Base-by-base conservation (phyloP, 495 filamentous ascomycete genomes). In the Entonaema liquescens region DNA sequence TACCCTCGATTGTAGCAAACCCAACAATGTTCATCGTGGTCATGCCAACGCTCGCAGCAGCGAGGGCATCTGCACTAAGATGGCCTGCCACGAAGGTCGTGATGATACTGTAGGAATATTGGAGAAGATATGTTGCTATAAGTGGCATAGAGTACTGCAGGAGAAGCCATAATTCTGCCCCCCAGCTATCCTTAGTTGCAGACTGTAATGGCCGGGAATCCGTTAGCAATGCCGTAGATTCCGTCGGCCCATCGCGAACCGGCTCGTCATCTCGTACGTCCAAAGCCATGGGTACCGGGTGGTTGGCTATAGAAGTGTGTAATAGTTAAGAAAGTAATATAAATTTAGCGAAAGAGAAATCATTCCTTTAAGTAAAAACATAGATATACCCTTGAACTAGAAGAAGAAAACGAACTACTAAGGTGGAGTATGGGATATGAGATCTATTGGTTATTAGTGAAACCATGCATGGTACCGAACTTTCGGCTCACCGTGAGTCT, bases 21-120 rank as follows among this genome's bases (percentile, higher is more conserved):
- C 91, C 91, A 11, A 91, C 89, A 72, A 93, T 93, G 65, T 87
- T 91, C 35, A 77, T 77, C 3, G 76, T 75, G 5, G 77, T 77
- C 68, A 79, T 74, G 33, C 70, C 73, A 28, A 77, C 47, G 62
- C 75, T 79, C 0, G 74, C 89, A 1, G 89, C 90, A 5, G 86
- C 89, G 7, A 92, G 82, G 68, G 89, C 87, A 31, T 85, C 83
- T 58, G 85, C 89, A 25, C 89, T 87, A 33, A 92, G 71, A 73
- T 90, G 89, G 13, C 90, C 90, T 25, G 89, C 83, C 15, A 89
- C 86, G 69, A 92, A 91, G 68, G 92, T 87, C 73, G 86, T 89
- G 25, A 90, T 88, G 40, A 92, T 85, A 1, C 89, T 91, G 72
- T 92, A 83, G 11, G 88, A 90, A 73, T 92, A 93, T 72, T 93